These are phyloP conservation scores for Exophiala alcalophila DNA, from an alignment of 2,329 filamentous ascomycete genomes.

Conservation along the genomic window DNA sequence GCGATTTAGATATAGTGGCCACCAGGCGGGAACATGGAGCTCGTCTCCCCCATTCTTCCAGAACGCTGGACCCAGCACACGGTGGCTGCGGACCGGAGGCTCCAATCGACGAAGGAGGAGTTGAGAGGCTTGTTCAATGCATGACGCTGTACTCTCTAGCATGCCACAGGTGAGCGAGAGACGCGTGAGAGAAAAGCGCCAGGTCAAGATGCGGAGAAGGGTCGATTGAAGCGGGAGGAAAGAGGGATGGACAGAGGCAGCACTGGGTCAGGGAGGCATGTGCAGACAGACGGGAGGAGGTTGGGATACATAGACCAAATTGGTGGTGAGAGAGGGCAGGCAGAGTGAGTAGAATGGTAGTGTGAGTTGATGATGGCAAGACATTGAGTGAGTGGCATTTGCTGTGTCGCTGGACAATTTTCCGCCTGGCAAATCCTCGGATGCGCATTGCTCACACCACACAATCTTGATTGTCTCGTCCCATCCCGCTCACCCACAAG, in stretches of 20 bases:
- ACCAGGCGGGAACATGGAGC: constrained; percentile 37
- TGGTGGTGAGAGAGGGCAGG: neutral
- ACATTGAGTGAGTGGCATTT: too few relatives aligned
- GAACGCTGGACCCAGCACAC: constrained; percentile 37
- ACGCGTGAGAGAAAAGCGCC: constrained; percentile 1
- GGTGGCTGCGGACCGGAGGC: constrained; percentile 38
- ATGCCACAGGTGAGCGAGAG: constrained; percentile 39
- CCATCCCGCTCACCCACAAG: too few relatives aligned
- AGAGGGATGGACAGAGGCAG: neutral
- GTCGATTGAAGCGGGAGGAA: neutral
- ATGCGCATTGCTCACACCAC: too few relatives aligned
- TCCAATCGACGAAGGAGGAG: constrained; percentile 44
- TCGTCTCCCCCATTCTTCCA: constrained; percentile 36
- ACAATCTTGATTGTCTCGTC: too few relatives aligned
- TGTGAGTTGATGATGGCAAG: neutral
- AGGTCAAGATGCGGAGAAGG: neutral
- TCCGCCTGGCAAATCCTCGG: too few relatives aligned
- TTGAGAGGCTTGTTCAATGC: constrained; percentile 50
- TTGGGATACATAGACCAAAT: too few relatives aligned
- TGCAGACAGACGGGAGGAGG: neutral
- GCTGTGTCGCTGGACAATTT: too few relatives aligned
- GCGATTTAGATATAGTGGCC: constrained; percentile 33
- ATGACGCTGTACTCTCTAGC: constrained; percentile 52
- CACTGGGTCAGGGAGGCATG: constrained; percentile 1
- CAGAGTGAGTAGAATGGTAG: neutral